Evolutionary conservation across 306 rosid genomes (phyloP).

Genomic region (Ormosia emarginata): DNA sequence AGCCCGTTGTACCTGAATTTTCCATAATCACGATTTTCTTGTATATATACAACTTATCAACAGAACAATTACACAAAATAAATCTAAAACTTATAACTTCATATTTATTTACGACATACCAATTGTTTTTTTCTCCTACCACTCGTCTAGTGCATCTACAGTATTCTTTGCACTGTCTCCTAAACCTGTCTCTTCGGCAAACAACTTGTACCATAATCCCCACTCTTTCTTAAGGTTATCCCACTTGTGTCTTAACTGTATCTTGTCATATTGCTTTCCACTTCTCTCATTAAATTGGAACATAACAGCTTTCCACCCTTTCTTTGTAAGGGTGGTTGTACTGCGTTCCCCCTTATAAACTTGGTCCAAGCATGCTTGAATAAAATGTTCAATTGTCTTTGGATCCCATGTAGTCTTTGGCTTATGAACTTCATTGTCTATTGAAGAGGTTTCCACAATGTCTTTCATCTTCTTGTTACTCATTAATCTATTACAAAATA

Average conservation of each 20-base stretch:
- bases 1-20: too few relatives aligned
- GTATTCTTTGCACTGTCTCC: not conserved
- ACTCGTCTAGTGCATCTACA: not conserved
- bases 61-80: not conserved
- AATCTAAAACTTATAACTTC: not conserved
- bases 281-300: too few relatives aligned
- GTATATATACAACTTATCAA: not conserved
- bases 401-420: too few relatives aligned
- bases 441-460: too few relatives aligned
- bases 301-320: not conserved
- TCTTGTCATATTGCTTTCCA: constrained; percentile 28
- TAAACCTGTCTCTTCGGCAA: not conserved
- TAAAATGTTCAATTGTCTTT: too few relatives aligned
- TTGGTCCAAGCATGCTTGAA: too few relatives aligned
- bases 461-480: too few relatives aligned
- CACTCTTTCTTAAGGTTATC: not conserved
- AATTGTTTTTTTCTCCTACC: not conserved
- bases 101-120: not conserved
- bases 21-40: not conserved
- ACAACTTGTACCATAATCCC: not conserved
- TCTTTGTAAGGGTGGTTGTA: not conserved
- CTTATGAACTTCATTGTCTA: too few relatives aligned
- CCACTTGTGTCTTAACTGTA: constrained; percentile 19
- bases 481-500: too few relatives aligned
- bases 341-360: too few relatives aligned